Base-by-base conservation (phyloP, 345 rosid genomes). In the Camelina laxa region DNA sequence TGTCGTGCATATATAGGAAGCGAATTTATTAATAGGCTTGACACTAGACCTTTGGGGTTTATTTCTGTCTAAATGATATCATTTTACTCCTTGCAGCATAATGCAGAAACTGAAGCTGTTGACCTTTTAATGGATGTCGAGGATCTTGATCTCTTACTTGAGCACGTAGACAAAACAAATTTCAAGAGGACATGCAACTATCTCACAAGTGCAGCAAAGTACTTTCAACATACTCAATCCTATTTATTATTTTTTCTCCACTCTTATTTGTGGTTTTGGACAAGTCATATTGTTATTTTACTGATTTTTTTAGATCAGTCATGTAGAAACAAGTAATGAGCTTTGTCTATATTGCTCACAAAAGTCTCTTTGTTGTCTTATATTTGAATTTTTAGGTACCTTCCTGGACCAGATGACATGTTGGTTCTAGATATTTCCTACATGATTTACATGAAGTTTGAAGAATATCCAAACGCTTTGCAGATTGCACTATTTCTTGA, bases 41-140 rank as follows among this genome's bases (percentile, higher is more conserved):
- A 20, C 19, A 60, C 38, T 53, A 50, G 22, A 17, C 47, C 67
- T 44, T 30, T 60, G 65, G 47, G 36, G 1, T 9, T 60, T 67
- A 47, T 39, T 24, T 54, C 3, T 50, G 3, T 72, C 53, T 77
- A 3, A 72, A 20, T 5, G 11, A 67, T 51, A 59, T 15, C 33
- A 44, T 42, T 66, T 53, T 67, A 11, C 42, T 67, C 44, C 17
- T 35, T 79, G 76, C 88, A 95, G 98, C 97, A 95, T 80, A 95
- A 95, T 82, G 97, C 97, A 64, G 98, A 95, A 85, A 93, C 98
- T 11, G 99, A 95, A 82, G 99, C 98, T 74, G 94, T 95, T 77
- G 97, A 95, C 84, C 89, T 95, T 56, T 75, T 95, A 66, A 95
- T 95, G 96, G 99, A 95, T 89, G 98, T 92, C 81, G 99, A 92